A percentile compares a stretch with the other conserved stretches of the same genome.
Conservation (phyloP, 1,284 basidiomycete species). For the Melampsora larici-populina region DNA sequence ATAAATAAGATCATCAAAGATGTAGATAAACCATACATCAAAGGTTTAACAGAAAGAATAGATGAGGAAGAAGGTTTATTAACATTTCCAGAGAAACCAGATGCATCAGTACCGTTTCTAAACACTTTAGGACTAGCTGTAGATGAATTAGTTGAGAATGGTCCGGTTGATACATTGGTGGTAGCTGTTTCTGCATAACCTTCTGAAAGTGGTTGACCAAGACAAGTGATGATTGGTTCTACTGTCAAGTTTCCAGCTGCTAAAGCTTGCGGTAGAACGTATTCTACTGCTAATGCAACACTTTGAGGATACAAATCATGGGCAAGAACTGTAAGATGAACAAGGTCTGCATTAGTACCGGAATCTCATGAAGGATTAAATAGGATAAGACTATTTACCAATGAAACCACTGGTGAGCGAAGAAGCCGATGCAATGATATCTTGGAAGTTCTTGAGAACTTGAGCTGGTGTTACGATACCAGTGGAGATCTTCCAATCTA, state of each 20-base stretch:
- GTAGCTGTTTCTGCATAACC: slow-evolving; percentile 61
- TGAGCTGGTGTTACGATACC: slow-evolving; percentile 49
- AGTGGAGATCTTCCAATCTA: slow-evolving; percentile 50
- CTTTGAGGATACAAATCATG: slow-evolving; percentile 65
- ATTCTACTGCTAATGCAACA: slow-evolving; percentile 81
- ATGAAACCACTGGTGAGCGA: slow-evolving; percentile 66
- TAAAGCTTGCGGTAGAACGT: slow-evolving; percentile 71
- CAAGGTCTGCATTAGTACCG: background rate
- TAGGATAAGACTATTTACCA: slow-evolving; percentile 39
- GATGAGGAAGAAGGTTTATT: too few relatives aligned
- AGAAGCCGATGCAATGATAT: slow-evolving; percentile 48
- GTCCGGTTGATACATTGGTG: too few relatives aligned
- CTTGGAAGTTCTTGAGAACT: slow-evolving; percentile 48
- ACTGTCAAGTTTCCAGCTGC: slow-evolving; percentile 53
- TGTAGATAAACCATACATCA: too few relatives aligned
- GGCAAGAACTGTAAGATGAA: slow-evolving; percentile 45
- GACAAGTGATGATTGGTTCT: slow-evolving; percentile 64
- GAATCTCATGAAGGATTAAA: background rate
- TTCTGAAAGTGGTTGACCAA: slow-evolving; percentile 61
- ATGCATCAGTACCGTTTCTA: too few relatives aligned
- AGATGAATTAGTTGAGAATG: too few relatives aligned
- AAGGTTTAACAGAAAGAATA: too few relatives aligned
- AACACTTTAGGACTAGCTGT: too few relatives aligned
- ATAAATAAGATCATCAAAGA: too few relatives aligned
- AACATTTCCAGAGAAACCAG: too few relatives aligned